Percentiles rank a stretch among this genome's conserved stretches.
Evolutionary conservation across 2,329 filamentous ascomycete genomes (phyloP).

Genomic region (Ceratocystis harringtonii): DNA sequence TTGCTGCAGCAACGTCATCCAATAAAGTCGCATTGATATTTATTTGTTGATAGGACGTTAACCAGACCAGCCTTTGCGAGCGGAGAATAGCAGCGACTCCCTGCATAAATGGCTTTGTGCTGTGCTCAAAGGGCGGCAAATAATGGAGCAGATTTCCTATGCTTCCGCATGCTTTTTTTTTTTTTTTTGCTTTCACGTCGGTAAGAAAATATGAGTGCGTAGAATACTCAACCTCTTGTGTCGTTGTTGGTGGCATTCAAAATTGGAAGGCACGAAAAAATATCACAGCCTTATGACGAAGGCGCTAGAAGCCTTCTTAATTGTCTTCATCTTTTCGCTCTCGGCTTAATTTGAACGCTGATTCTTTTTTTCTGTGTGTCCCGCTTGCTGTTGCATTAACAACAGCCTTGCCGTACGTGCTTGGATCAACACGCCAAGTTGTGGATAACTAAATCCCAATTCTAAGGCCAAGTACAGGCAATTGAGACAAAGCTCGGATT

Average conservation of each 20-base stretch:
- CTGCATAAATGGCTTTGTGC: slow-evolving; percentile 2
- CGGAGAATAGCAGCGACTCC: not conserved
- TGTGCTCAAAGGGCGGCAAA: not conserved
- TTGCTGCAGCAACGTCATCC: slow-evolving; percentile 1
- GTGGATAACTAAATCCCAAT: slow-evolving; percentile 1
- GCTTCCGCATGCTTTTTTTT: not conserved
- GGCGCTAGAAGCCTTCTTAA: not conserved
- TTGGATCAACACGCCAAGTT: not conserved
- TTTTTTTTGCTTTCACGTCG: not conserved
- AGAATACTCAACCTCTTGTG: not conserved
- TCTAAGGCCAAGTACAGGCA: not conserved
- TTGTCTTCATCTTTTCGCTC: not conserved
- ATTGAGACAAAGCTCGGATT: not conserved
- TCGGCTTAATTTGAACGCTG: not conserved
- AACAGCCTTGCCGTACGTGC: not conserved
- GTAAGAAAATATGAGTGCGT: too few relatives aligned
- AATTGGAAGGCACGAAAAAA: not conserved
- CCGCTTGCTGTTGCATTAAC: not conserved
- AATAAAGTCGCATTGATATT: too few relatives aligned
- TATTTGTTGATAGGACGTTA: too few relatives aligned
- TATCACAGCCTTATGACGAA: not conserved
- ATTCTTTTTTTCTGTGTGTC: not conserved
- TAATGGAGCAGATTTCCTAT: not conserved
- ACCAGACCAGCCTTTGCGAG: not conserved
- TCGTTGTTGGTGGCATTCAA: not conserved